Evolutionary conservation across 306 rosid genomes (phyloP), one percentile per base, ranked within the genome.

Genomic region (Styphnolobium japonicum): DNA sequence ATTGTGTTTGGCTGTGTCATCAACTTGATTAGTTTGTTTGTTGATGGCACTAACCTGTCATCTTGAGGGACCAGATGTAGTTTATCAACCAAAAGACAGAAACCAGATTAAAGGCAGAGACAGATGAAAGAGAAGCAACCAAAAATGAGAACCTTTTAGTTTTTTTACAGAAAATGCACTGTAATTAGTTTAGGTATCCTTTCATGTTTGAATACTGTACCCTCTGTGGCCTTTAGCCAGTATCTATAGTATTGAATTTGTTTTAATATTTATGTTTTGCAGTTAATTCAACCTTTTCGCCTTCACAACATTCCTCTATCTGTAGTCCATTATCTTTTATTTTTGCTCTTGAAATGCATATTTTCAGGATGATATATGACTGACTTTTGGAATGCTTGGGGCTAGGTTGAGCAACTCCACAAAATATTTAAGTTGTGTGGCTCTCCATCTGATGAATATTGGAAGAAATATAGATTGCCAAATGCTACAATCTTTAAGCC

Each of bases 401-500:
- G 68, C 49, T 76, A 95, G 99, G 99, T 93, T 82, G 99, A 95
- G 73, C 99, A 95, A 78, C 91, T 95, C 78, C 99, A 95, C 82
- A 95, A 91, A 87, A 95, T 95, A 87, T 95, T 95, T 82, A 95
- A 95, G 78, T 80, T 95, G 80, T 95, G 99, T 81, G 99, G 99
- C 70, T 93, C 99, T 70, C 99, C 99, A 42, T 78, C 96, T 43
- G 99, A 93, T 76, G 99, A 95, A 66, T 95, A 93, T 81, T 95
- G 99, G 99, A 93, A 88, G 93, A 95, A 91, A 77, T 83, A 93
- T 67, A 95, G 53, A 82, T 83, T 95, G 94, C 99, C 98, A 51
- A 95, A 95, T 86, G 98, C 98, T 57, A 95, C 96, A 68, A 95
- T 95, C 69, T 95, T 95, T 84, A 95, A 93, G 79, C 99, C 99